These are phyloP conservation scores for Leishmania martiniquensis DNA, from an alignment of 208 protist species.

Conservation along the genomic window DNA sequence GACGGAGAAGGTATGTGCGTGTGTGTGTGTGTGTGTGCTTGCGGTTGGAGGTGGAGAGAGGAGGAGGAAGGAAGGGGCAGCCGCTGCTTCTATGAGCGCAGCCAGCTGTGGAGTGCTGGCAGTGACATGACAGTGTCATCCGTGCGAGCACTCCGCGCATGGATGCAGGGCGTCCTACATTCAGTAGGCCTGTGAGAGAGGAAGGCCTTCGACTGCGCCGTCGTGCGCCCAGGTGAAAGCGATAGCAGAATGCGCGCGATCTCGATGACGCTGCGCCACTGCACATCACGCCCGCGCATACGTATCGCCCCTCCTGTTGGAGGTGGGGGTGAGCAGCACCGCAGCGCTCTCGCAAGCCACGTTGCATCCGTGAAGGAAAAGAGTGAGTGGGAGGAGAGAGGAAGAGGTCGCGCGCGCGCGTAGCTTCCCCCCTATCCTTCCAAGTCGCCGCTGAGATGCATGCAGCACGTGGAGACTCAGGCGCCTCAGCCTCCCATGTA, in stretches of 20 bases:
- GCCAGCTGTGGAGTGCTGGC: background rate
- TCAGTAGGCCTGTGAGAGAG: background rate
- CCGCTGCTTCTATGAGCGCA: conserved; percentile 3
- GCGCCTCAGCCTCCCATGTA: conserved; percentile 15
- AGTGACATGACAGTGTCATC: background rate
- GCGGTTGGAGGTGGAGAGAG: background rate
- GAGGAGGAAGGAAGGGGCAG: no score
- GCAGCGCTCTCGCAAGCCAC: background rate
- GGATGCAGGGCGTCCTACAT: background rate
- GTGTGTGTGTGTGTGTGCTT: background rate
- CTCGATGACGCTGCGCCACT: background rate
- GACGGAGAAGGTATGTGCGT: background rate
- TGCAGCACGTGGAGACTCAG: no score
- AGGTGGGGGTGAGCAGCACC: background rate
- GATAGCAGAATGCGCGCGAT: background rate
- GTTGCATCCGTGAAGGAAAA: background rate
- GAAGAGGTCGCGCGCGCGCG: background rate
- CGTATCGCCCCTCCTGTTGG: background rate
- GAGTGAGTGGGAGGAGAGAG: background rate
- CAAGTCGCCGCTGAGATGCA: background rate
- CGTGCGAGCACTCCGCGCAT: background rate
- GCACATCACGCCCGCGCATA: background rate
- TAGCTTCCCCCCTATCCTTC: no score
- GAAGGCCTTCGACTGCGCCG: background rate
- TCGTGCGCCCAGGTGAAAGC: background rate